Base-by-base conservation (phyloP, 768 basidiomycete species). In the Leccinum pellstonianum region DNA sequence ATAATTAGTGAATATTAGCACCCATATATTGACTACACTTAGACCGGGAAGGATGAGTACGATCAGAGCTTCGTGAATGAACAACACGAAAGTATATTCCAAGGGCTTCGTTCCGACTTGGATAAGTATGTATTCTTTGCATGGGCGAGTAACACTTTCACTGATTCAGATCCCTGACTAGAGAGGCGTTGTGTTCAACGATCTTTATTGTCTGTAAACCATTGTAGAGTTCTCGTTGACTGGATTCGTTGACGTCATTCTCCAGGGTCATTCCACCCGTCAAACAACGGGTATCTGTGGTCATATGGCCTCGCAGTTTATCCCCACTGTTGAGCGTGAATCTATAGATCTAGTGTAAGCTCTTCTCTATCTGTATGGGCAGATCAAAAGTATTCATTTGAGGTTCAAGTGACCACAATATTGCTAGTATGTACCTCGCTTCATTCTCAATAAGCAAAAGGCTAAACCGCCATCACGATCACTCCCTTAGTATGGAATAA, bases 201-300 rank as follows among this genome's bases (percentile, higher is more conserved):
- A 80, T 95, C 12, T 96, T 93, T 74, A 95, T 96, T 61, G 90
- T 90, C 67, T 65, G 81, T 73, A 6, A n/a, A 7, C 8, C n/a
- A 6, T 10, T 38, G 8, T 15, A 9, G 3, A 14, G 4, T 14
- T 5, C 25, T 3, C 9, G 21, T 15, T 0, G 15, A 38, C 6
- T 54, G 5, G 12, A 3, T 46, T 46, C 11, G 5, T n/a, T 46
- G 2, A 38, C 33, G 21, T 10, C 17, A 10, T 51, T 37, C 37
- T 51, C 3, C 29, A 52, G 50, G 50, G 50, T 5, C 50, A 52
- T 17, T 23, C 50, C 5, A 52, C 50, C 10, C n/a, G 50, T 6
- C 50, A 52, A 12, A 52, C 50, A 11, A 52, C 50, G 3, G 50
- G 50, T 31, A 52, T 52, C 11, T 29, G 50, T 31, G 50, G 50